Conservation (phyloP, 176 grass and related monocot genomes). For the Panicum miliaceum region DNA sequence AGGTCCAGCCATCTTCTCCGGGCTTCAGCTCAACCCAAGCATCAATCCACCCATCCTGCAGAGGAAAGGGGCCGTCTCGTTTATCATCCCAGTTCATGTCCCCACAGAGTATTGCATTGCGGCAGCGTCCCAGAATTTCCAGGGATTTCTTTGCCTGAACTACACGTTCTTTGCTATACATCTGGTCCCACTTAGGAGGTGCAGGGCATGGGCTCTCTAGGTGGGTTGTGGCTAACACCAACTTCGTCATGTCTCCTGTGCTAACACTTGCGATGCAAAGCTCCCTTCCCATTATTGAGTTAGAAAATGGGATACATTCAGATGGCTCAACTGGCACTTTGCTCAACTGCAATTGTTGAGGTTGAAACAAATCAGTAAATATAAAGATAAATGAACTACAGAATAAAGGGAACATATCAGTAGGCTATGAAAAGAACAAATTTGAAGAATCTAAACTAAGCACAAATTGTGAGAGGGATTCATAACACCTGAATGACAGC, state of each 20-base stretch:
- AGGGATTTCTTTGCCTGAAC: slow-evolving; percentile 67
- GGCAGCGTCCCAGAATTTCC: slow-evolving; percentile 41
- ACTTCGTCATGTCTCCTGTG: slow-evolving; percentile 15
- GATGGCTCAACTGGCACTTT: slow-evolving; percentile 46
- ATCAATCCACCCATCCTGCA: slow-evolving; percentile 68
- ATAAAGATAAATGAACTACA: not conserved
- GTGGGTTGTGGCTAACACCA: slow-evolving; percentile 71
- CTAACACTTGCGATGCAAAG: slow-evolving; percentile 51
- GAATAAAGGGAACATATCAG: not conserved
- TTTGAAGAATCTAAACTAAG: not conserved
- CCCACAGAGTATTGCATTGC: slow-evolving; percentile 71
- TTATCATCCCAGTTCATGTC: slow-evolving; percentile 99
- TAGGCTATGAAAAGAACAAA: not conserved
- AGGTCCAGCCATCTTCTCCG: slow-evolving; percentile 76
- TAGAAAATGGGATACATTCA: slow-evolving; percentile 46
- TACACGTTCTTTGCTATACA: slow-evolving; percentile 73
- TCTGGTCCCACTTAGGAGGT: slow-evolving; percentile 88
- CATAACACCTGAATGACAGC: not conserved
- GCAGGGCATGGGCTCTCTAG: slow-evolving; percentile 85
- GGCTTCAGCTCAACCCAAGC: slow-evolving; percentile 71
- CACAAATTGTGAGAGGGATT: not conserved
- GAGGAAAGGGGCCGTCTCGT: slow-evolving; percentile 67
- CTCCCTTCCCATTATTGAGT: slow-evolving; percentile 81
- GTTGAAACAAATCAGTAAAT: slow-evolving; percentile 27
- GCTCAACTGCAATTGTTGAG: slow-evolving; percentile 68